Percentiles rank a stretch among this genome's conserved stretches.
Evolutionary conservation across 2,329 filamentous ascomycete genomes (phyloP).

Genomic region (Didymella exigua): DNA sequence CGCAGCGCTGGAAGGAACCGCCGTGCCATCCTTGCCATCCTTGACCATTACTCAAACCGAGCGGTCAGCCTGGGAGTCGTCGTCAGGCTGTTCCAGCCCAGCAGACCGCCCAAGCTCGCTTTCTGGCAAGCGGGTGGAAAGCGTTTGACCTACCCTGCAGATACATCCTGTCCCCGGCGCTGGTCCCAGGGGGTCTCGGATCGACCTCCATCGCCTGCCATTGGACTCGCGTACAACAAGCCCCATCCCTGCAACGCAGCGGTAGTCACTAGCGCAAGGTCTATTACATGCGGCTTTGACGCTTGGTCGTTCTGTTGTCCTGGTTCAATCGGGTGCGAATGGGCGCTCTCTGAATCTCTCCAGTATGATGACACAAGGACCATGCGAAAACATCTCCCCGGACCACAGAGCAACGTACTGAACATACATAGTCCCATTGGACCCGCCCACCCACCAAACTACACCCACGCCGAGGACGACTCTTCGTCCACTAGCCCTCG

Average conservation of each 20-base stretch:
- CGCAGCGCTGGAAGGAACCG: conserved; percentile 31
- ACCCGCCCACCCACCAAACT: conserved; percentile 32
- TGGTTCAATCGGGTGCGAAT: conserved; percentile 42
- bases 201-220: conserved; percentile 25
- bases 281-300: conserved; percentile 44
- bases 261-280: conserved; percentile 35
- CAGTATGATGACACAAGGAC: conserved; percentile 45
- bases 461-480: conserved; percentile 33
- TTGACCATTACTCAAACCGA: conserved; percentile 32
- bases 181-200: conserved; percentile 35
- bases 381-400: conserved; percentile 32
- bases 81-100: conserved; percentile 32
- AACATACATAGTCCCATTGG: conserved; percentile 37
- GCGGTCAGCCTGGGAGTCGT: conserved; percentile 27
- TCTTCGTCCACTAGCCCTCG: conserved; percentile 27
- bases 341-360: conserved; percentile 31
- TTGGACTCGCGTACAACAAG: conserved; percentile 28
- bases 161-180: conserved; percentile 29
- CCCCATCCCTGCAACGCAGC: conserved; percentile 32
- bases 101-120: conserved; percentile 33
- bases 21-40: too few relatives aligned
- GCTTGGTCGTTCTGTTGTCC: conserved; percentile 42
- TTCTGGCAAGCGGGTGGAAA: conserved; percentile 34
- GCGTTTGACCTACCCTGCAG: conserved; percentile 39
- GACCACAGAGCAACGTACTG: conserved; percentile 39